Percentiles rank a stretch among this genome's conserved stretches.
phyloP scores from a whole-genome alignment of 805 yeast species.

The Monosporozyma solicola region DNA sequence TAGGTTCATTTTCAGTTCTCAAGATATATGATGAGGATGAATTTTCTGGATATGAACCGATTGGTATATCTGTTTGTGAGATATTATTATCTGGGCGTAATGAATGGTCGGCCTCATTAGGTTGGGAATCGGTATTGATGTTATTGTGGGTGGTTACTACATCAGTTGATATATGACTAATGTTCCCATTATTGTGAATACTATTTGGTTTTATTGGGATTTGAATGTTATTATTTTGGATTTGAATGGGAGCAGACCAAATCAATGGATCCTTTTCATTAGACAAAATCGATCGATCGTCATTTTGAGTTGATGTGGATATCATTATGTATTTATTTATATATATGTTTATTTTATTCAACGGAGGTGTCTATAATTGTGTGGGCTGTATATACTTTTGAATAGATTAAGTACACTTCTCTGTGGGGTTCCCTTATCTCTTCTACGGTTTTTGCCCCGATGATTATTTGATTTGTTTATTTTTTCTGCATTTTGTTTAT shows the following conservation, averaged over 20 bases:
- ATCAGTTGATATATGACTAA: neutral
- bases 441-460: too few species aligned
- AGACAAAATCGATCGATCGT: neutral
- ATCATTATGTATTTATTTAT: neutral
- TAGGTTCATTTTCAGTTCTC: neutral
- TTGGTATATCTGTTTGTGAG: neutral
- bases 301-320: neutral
- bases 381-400: too few species aligned
- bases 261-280: neutral
- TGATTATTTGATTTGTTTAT: too few species aligned
- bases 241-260: slow-evolving; percentile 1
- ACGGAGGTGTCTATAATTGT: too few species aligned
- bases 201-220: neutral
- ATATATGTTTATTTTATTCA: neutral
- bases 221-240: neutral
- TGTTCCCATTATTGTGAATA: neutral
- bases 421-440: too few species aligned
- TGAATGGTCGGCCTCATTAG: neutral
- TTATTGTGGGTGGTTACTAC: neutral
- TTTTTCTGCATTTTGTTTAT: too few species aligned
- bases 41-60: neutral
- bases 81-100: neutral
- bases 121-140: neutral
- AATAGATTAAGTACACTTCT: too few species aligned
- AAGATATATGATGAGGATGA: neutral